Base-by-base conservation (phyloP, 371 early-diverging fungal genomes). In the Lichtheimia corymbifera region DNA sequence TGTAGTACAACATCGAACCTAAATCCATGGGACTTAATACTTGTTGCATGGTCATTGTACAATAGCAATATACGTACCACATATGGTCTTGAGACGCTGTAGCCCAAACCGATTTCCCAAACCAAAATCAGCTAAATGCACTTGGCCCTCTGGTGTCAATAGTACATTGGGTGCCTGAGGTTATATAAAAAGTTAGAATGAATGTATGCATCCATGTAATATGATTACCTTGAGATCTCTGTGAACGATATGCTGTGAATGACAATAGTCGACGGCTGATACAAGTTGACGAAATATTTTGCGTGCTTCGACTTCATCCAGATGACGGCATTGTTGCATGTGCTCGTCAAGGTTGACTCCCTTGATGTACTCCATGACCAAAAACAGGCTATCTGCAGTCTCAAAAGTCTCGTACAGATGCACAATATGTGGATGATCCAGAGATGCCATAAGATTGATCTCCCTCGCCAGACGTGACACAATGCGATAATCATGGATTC, bases 361-460 rank as follows among this genome's bases (percentile, higher is more conserved):
- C 58, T 67, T 76, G 5, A 86, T 76, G 57, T 86, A 86, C 63
- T 88, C 88, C 85, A 88, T 78, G 22, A 86, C 76, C 42, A 93
- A 73, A 72, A 87, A 91, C 12, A 94, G 77, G 17, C 93, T 87
- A 60, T 88, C 79, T 55, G 87, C 87, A 47, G 95, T 95, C 66
- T 92, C 93, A 56, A 92, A 90, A 14, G 96, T 94, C 73, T 95
- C 97, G 65, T 91, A 85, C 5, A 97, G 82, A 63, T 90, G 88
- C 28, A 95, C 92, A 62, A 97, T 91, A 69, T 92, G 85, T 24
- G 89, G 88, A 65, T 94, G 94, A 59, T 91, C 82, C n/a, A 95
- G 74, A 28, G 89, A 65, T 71, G 93, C 93, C 89, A 97, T 89
- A 49, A 97, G 85, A n/a, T 85, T 74, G 20, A 93, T 89, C 74